Percentiles rank a stretch among this genome's conserved stretches.
These are phyloP conservation scores for Termitomyces titanicus DNA, from an alignment of 768 basidiomycete species.

Conservation along the genomic window DNA sequence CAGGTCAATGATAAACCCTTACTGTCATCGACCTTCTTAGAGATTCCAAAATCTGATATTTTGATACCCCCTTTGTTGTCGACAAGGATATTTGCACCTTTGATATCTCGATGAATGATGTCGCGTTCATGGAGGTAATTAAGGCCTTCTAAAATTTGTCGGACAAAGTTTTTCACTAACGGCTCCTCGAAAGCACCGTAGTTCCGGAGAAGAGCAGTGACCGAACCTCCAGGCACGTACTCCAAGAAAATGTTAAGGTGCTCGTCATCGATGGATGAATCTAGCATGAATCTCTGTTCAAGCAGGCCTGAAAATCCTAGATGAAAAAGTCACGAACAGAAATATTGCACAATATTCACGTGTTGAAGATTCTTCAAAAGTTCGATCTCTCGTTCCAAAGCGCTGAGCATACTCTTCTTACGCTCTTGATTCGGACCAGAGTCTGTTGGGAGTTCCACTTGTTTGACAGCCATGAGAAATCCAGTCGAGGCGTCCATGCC, in stretches of 20 bases:
- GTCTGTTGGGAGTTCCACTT: conserved; percentile 88
- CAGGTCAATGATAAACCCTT: conserved; percentile 24
- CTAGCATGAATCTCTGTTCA: conserved; percentile 36
- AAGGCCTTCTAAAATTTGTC: conserved; percentile 86
- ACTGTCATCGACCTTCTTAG: conserved; percentile 97
- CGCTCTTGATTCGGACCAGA: conserved; percentile 86
- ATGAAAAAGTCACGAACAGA: conserved; percentile 55
- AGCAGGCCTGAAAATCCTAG: background rate
- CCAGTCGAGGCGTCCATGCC: conserved; percentile 93
- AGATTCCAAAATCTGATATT: conserved; percentile 96
- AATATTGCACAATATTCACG: conserved; percentile 96
- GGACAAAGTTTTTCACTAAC: conserved; percentile 87
- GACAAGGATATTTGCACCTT: conserved; percentile 96
- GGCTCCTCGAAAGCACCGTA: conserved; percentile 95
- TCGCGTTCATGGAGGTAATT: conserved; percentile 90
- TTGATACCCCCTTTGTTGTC: conserved; percentile 98
- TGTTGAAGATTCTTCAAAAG: conserved; percentile 90
- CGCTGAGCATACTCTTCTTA: conserved; percentile 90
- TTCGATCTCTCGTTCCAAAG: conserved; percentile 92
- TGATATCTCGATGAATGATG: conserved; percentile 98
- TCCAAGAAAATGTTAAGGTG: conserved; percentile 95
- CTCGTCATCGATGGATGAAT: conserved; percentile 90
- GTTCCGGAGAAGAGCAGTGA: conserved; percentile 81
- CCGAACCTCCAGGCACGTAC: conserved; percentile 95
- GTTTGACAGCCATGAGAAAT: conserved; percentile 95